Evolutionary conservation across 2,329 filamentous ascomycete species (phyloP), one percentile per base, ranked within the genome.

Genomic region (Herpotrichia juniperi): DNA sequence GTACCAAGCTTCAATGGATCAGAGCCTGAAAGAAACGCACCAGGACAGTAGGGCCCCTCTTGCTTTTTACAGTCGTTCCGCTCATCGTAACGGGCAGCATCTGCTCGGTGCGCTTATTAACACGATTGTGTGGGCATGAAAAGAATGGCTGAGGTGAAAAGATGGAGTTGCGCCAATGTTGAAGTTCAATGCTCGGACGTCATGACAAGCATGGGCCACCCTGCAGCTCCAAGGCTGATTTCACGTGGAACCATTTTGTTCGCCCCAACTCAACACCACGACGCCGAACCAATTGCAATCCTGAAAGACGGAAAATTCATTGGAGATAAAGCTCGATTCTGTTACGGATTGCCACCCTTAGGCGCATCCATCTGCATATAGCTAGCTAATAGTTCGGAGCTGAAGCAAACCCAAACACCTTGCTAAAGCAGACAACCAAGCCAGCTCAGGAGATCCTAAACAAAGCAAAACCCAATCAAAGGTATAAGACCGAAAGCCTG

Each of bases 21-120:
- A 30, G 37, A 24, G 40, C 39, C 21, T 48, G 37, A 21, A 17
- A 9, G 8, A 10, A 22, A 50, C 49, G 16, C 44, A 58, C 55
- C 40, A 73, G 58, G 56, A 72, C 69, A 37, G 70, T 72, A n/a
- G 71, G 71, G 42, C 71, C 69, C 52, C 71, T 60, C 57, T 74
- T 73, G 61, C 62, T 71, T 57, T 73, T 73, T 6, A 66, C 61
- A 35, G 69, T 71, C 21, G 65, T 61, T 46, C 60, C 66, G 54
- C 63, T 69, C 69, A 72, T 72, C 14, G 9, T n/a, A n/a, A 7
- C n/a, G 46, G 46, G 51, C 37, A 34, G 21, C 17, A 31, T 19
- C n/a, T n/a, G 46, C 46, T 37, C 42, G 39, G n/a, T 46, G 37
- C 37, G 3, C 3, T 9, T 10, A 25, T 40, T 40, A 40, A 24